These are phyloP conservation scores for Talaromyces sp. DNA, from an alignment of 2,329 filamentous ascomycete species.

Conservation along the genomic window DNA sequence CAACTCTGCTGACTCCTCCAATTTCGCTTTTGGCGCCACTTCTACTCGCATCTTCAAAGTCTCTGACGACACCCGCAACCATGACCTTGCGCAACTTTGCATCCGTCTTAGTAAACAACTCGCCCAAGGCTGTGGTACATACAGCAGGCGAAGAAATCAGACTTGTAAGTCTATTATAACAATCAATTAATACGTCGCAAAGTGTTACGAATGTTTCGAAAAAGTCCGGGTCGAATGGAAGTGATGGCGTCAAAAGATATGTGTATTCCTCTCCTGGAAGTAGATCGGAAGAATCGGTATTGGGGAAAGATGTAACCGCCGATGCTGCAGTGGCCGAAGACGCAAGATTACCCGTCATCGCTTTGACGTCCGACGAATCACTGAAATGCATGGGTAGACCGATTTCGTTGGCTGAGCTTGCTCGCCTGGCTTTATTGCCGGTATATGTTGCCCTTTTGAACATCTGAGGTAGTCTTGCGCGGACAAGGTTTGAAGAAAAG, in stretches of 20 bases:
- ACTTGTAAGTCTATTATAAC: constrained; percentile 73
- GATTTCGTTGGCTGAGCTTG: constrained; percentile 60
- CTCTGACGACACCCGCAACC: constrained; percentile 78
- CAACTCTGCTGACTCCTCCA: constrained; percentile 80
- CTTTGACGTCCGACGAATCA: constrained; percentile 49
- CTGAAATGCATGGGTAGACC: constrained; percentile 52
- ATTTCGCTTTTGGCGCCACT: constrained; percentile 75
- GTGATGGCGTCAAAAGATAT: constrained; percentile 80
- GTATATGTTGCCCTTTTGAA: constrained; percentile 64
- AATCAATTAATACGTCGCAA: constrained; percentile 92
- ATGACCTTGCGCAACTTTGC: constrained; percentile 82
- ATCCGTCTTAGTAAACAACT: constrained; percentile 88
- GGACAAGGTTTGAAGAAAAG: constrained; percentile 65
- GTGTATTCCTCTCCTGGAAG: constrained; percentile 83
- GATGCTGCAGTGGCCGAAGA: constrained; percentile 38
- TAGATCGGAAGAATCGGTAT: constrained; percentile 58
- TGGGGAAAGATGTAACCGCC: constrained; percentile 39
- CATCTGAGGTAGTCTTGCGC: constrained; percentile 79
- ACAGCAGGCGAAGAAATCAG: constrained; percentile 73
- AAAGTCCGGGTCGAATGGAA: constrained; percentile 96
- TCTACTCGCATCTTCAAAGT: constrained; percentile 87
- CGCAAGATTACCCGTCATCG: constrained; percentile 39
- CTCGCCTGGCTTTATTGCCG: constrained; percentile 56
- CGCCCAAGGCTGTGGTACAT: constrained; percentile 68
- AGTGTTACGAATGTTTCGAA: constrained; percentile 94